These are phyloP conservation scores for Diaporthe citriasiana DNA, from an alignment of 2,329 filamentous ascomycete genomes.

Conservation along the genomic window DNA sequence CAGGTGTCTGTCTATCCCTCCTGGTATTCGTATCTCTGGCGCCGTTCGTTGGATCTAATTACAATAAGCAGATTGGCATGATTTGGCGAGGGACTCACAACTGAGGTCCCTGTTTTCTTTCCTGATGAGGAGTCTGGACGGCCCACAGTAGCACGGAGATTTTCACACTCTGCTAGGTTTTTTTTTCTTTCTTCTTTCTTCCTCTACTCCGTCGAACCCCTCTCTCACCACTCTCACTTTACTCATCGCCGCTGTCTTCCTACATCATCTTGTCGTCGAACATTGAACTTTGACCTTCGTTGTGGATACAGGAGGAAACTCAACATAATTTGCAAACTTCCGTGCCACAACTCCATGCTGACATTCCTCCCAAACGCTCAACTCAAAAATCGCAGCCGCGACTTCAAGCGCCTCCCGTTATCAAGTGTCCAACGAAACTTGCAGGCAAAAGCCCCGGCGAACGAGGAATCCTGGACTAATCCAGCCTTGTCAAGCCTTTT, in stretches of 20 bases:
- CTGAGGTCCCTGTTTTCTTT: conserved; percentile 4
- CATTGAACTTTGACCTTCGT: not conserved
- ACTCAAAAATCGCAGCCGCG: conserved; percentile 42
- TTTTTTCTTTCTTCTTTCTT: not conserved
- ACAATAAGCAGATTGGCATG: conserved; percentile 24
- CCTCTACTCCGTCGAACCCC: not conserved
- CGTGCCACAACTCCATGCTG: conserved; percentile 14
- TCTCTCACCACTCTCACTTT: conserved; percentile 3
- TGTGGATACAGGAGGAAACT: not conserved
- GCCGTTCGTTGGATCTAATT: conserved; percentile 28
- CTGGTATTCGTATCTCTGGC: conserved; percentile 20
- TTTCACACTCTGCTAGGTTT: conserved; percentile 19
- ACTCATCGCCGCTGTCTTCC: not conserved
- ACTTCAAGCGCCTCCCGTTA: conserved; percentile 28
- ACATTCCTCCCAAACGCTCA: conserved; percentile 39
- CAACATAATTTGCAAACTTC: conserved; percentile 29
- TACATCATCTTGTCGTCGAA: not conserved
- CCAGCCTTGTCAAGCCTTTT: not conserved
- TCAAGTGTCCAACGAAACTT: conserved; percentile 7
- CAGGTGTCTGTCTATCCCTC: conserved; percentile 25
- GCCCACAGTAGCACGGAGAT: conserved; percentile 8
- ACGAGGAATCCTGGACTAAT: conserved; percentile 31
- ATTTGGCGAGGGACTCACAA: conserved; percentile 21
- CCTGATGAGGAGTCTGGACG: conserved; percentile 14
- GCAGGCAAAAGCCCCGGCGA: not conserved